Conservation (phyloP, 2,329 filamentous ascomycete genomes). For the Xylaria multiplex region DNA sequence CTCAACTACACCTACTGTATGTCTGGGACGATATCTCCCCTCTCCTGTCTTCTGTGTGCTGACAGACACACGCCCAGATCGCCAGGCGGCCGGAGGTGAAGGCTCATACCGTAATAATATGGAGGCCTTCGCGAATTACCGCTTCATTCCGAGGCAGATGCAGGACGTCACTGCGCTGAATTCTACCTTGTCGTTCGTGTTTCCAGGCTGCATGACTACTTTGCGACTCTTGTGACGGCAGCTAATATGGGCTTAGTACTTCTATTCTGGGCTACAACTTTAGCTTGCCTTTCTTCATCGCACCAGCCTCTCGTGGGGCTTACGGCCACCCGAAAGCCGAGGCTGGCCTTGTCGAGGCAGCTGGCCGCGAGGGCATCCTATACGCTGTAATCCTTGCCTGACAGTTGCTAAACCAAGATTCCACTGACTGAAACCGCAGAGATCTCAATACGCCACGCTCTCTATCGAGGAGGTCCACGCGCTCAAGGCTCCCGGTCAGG, state of each 20-base stretch:
- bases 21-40: background rate
- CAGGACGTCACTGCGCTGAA: conserved; percentile 56
- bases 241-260: conserved; percentile 45
- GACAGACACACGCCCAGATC: conserved; percentile 46
- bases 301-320: conserved; percentile 58
- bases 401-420: conserved; percentile 35
- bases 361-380: conserved; percentile 59
- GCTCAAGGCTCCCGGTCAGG: conserved; percentile 19
- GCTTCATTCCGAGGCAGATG: conserved; percentile 60
- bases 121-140: conserved; percentile 60
- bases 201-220: conserved; percentile 38
- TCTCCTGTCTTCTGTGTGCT: background rate
- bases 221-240: background rate
- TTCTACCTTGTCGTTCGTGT: conserved; percentile 26
- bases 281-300: conserved; percentile 65
- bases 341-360: conserved; percentile 60
- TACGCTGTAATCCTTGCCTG: conserved; percentile 53
- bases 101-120: conserved; percentile 66
- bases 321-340: conserved; percentile 60
- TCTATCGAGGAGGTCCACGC: conserved; percentile 24
- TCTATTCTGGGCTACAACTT: conserved; percentile 64
- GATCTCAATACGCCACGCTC: conserved; percentile 21
- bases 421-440: conserved; percentile 1
- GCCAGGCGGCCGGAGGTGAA: conserved; percentile 64
- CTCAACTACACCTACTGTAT: conserved; percentile 60